A percentile compares a stretch with the other conserved stretches of the same genome.
These are phyloP conservation scores for Kondoa subrosea DNA, from an alignment of 768 basidiomycete species.

Conservation along the genomic window DNA sequence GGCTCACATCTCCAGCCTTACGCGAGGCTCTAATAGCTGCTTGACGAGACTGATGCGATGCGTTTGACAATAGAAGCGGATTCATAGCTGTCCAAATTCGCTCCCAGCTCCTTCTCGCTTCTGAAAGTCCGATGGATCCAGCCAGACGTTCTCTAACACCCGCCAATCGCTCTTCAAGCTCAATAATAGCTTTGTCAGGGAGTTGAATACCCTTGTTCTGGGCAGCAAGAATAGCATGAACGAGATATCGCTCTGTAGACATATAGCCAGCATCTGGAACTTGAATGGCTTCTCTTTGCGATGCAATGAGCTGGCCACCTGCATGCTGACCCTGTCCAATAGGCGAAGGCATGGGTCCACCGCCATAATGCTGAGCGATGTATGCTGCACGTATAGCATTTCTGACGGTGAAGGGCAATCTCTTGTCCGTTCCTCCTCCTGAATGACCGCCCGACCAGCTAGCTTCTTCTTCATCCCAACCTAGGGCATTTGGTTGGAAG, in stretches of 20 bases:
- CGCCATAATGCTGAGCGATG: conserved; percentile 17
- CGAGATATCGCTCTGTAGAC: conserved; percentile 21
- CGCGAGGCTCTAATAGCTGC: conserved; percentile 16
- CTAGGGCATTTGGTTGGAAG: conserved; percentile 11
- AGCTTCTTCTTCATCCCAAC: conserved; percentile 16
- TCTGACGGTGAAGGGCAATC: conserved; percentile 15
- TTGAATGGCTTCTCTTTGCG: conserved; percentile 4
- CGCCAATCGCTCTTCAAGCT: conserved; percentile 25
- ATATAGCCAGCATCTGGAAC: conserved; percentile 19
- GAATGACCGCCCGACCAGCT: conserved; percentile 20
- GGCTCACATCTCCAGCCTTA: conserved; percentile 21
- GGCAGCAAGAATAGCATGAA: conserved; percentile 11
- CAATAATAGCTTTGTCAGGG: conserved; percentile 21
- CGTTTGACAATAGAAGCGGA: conserved; percentile 4
- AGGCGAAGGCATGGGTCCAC: conserved; percentile 5
- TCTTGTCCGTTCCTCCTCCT: conserved; percentile 23
- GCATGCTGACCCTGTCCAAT: neutral
- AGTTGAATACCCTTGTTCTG: conserved; percentile 15
- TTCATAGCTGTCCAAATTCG: conserved; percentile 17
- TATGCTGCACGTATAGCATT: conserved; percentile 20
- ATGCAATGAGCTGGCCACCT: neutral
- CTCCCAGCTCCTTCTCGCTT: conserved; percentile 23
- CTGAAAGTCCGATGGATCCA: conserved; percentile 15
- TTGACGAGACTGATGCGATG: conserved; percentile 1
- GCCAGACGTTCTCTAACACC: conserved; percentile 22